Percentiles rank a stretch among this genome's conserved stretches.
phyloP scores from a whole-genome alignment of 768 basidiomycete species.

The Tulasnella sp. region DNA sequence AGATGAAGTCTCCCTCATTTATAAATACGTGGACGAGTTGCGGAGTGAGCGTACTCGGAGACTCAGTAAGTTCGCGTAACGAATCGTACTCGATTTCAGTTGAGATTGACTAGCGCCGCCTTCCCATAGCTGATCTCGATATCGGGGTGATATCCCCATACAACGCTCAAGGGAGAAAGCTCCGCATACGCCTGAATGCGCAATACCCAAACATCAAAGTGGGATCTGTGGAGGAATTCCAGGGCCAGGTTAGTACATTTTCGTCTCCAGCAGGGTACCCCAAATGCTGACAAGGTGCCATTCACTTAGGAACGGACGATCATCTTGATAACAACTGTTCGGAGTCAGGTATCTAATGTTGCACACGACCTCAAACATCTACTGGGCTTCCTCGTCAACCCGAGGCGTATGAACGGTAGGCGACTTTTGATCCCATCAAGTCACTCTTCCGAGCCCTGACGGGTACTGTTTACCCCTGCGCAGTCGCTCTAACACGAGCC shows the following conservation, averaged over 20 bases:
- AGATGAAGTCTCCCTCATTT: conserved; percentile 53
- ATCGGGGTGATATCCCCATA: conserved; percentile 64
- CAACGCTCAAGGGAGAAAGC: conserved; percentile 53
- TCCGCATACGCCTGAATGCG: conserved; percentile 37
- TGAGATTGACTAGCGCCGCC: not conserved
- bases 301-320: conserved; percentile 7
- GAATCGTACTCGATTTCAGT: not conserved
- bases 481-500: conserved; percentile 25
- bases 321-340: conserved; percentile 14
- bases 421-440: conserved; percentile 33
- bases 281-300: conserved; percentile 48
- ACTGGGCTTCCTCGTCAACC: conserved; percentile 24
- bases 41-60: conserved; percentile 35
- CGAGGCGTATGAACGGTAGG: conserved; percentile 19
- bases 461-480: conserved; percentile 32
- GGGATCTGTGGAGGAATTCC: conserved; percentile 66
- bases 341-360: not conserved
- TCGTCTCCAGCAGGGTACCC: conserved; percentile 32
- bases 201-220: conserved; percentile 46
- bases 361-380: not conserved
- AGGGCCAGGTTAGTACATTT: conserved; percentile 43
- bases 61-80: conserved; percentile 23
- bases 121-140: conserved; percentile 43
- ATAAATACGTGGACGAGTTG: conserved; percentile 43
- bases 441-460: conserved; percentile 52